phyloP scores from a whole-genome alignment of 345 rosid species.

The Hevea brasiliensis region DNA sequence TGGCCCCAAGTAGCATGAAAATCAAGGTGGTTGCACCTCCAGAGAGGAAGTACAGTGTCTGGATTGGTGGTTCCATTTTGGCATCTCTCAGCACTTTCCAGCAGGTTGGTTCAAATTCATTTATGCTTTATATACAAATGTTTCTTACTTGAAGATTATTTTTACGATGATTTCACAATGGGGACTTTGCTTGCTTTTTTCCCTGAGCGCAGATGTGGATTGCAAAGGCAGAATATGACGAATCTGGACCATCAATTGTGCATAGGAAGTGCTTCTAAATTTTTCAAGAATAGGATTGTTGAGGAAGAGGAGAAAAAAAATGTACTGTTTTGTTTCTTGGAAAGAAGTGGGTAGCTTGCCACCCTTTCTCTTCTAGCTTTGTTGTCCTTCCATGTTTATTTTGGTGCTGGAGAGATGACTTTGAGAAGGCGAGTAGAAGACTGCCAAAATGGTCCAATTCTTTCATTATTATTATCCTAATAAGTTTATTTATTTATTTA shows the following conservation, averaged over 20 bases:
- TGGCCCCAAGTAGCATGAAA: constrained; percentile 97
- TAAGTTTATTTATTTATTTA: not conserved
- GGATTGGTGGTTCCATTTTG: constrained; percentile 92
- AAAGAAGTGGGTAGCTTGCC: constrained; percentile 29
- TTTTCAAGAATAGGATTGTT: constrained; percentile 19
- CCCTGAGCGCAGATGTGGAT: constrained; percentile 77
- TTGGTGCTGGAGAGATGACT: constrained; percentile 39
- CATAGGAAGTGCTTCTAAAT: constrained; percentile 91
- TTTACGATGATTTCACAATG: not conserved
- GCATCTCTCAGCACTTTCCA: constrained; percentile 97
- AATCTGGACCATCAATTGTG: constrained; percentile 90
- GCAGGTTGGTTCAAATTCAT: constrained; percentile 49
- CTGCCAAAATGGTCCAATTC: constrained; percentile 40
- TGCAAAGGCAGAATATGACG: constrained; percentile 89
- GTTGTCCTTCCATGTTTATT: constrained; percentile 37
- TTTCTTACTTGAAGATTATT: not conserved
- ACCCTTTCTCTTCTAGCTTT: constrained; percentile 31
- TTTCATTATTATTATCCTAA: constrained; percentile 28
- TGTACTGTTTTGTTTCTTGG: constrained; percentile 13
- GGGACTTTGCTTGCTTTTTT: not conserved
- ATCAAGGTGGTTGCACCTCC: constrained; percentile 94
- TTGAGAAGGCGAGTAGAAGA: constrained; percentile 35
- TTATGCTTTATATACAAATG: not conserved
- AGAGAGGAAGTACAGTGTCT: constrained; percentile 89
- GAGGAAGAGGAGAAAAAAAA: constrained; percentile 5